These are phyloP conservation scores for Suhomyces coccinellae DNA, from an alignment of 1,139 yeast genomes.

Conservation along the genomic window DNA sequence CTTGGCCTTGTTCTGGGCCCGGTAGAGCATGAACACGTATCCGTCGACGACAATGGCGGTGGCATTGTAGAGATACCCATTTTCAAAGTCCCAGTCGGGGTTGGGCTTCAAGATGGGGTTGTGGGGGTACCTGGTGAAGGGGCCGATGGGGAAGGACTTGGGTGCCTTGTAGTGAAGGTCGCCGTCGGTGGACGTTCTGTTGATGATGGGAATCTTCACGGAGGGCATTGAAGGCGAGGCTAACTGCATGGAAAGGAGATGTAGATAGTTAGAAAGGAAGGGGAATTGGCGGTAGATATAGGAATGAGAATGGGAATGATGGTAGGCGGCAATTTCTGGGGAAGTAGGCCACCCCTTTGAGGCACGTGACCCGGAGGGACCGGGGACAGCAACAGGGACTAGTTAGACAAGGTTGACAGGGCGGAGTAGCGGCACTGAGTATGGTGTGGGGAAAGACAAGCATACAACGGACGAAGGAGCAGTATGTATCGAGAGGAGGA, in stretches of 20 bases:
- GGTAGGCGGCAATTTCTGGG: background rate
- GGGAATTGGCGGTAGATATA: no score
- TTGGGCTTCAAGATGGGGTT: constrained; percentile 45
- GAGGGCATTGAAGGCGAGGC: background rate
- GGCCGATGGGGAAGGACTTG: constrained; percentile 43
- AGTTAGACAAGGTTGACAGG: background rate
- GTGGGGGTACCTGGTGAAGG: constrained; percentile 35
- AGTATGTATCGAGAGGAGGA: no score
- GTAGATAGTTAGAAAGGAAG: background rate
- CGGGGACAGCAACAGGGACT: background rate
- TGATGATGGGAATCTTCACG: constrained; percentile 34
- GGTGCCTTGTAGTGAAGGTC: constrained; percentile 39
- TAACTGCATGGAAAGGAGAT: background rate
- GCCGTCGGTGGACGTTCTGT: constrained; percentile 30
- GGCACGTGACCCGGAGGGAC: background rate
- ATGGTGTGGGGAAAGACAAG: background rate
- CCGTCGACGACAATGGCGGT: constrained; percentile 46
- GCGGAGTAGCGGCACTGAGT: background rate
- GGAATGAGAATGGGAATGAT: no score
- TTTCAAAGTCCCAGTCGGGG: constrained; percentile 42
- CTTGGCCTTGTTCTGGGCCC: constrained; percentile 42
- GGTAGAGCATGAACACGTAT: constrained; percentile 38
- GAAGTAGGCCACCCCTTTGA: background rate
- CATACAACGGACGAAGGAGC: no score
- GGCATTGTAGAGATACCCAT: constrained; percentile 45